phyloP scores from a whole-genome alignment of 345 rosid species.

The Linum usitatissimum region DNA sequence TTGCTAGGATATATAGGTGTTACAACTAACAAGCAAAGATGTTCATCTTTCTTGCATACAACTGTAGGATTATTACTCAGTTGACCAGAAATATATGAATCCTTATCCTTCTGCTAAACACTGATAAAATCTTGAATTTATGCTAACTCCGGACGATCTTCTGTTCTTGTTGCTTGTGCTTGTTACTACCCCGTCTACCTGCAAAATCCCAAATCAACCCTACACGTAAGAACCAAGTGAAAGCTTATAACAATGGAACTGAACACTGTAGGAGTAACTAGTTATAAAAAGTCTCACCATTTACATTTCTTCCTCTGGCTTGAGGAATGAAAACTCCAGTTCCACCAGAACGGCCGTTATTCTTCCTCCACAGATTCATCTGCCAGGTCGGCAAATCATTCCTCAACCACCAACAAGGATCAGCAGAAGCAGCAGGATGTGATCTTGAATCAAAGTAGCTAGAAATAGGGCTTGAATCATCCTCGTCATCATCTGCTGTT shows the following conservation, averaged over 20 bases:
- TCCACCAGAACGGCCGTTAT: constrained; percentile 1
- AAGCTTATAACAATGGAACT: neutral
- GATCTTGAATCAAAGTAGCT: neutral
- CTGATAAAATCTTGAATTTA: neutral
- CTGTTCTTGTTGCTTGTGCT: neutral
- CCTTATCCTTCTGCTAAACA: too few species aligned
- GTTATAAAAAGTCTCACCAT: constrained; percentile 6
- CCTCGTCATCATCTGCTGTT: constrained; percentile 20
- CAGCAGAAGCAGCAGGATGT: neutral
- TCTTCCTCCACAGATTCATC: constrained; percentile 4
- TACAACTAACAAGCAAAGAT: too few species aligned
- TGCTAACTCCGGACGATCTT: neutral
- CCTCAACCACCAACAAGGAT: neutral
- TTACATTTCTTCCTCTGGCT: neutral
- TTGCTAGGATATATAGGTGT: neutral
- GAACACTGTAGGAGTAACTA: neutral
- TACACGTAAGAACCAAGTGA: neutral
- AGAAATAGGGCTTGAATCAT: neutral
- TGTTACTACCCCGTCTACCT: neutral
- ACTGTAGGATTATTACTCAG: too few species aligned
- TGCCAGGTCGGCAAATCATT: constrained; percentile 3
- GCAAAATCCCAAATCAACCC: neutral
- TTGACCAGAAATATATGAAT: too few species aligned
- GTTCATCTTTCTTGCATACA: too few species aligned
- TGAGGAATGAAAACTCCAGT: constrained; percentile 19